Percentiles rank a stretch among this genome's conserved stretches.
These are phyloP conservation scores for Elsinoe necatrix DNA, from an alignment of 2,329 filamentous ascomycete genomes.

Conservation along the genomic window DNA sequence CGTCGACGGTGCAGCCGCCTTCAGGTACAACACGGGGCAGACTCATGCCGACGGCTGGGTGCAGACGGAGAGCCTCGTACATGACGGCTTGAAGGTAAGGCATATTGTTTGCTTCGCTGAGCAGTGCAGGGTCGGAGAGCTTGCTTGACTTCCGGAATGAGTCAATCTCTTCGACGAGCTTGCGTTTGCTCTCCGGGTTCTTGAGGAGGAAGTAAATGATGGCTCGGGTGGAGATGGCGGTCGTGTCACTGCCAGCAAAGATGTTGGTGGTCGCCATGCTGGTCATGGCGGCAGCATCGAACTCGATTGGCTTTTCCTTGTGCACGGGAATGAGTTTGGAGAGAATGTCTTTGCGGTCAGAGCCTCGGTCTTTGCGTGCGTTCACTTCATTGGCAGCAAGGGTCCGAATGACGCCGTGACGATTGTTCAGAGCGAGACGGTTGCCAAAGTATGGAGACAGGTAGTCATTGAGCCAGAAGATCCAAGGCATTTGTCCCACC, in stretches of 20 bases:
- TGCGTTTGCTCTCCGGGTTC: slow-evolving; percentile 25
- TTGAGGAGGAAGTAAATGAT: slow-evolving; percentile 34
- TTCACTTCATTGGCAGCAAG: slow-evolving; percentile 27
- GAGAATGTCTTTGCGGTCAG: slow-evolving; percentile 32
- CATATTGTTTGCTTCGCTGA: slow-evolving; percentile 29
- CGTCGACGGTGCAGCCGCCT: slow-evolving; percentile 31
- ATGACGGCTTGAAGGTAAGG: slow-evolving; percentile 39
- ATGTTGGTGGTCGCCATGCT: slow-evolving; percentile 34
- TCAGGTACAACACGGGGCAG: slow-evolving; percentile 34
- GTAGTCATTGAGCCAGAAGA: slow-evolving; percentile 28
- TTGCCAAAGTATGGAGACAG: slow-evolving; percentile 33
- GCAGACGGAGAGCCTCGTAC: slow-evolving; percentile 36
- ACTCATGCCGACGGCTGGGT: slow-evolving; percentile 35
- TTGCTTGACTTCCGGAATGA: slow-evolving; percentile 20
- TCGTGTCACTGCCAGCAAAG: slow-evolving; percentile 38
- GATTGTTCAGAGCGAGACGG: slow-evolving; percentile 28
- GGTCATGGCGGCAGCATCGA: slow-evolving; percentile 31
- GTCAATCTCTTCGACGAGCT: slow-evolving; percentile 32
- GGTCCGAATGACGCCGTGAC: slow-evolving; percentile 29
- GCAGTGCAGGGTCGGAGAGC: slow-evolving; percentile 25
- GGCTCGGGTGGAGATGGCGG: slow-evolving; percentile 32
- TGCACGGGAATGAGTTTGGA: slow-evolving; percentile 31
- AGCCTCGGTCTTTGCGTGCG: slow-evolving; percentile 27
- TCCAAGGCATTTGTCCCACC: slow-evolving; percentile 33
- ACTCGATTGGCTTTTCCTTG: slow-evolving; percentile 30